Conservation (phyloP, 495 filamentous ascomycete species). For the Podospora comata region DNA sequence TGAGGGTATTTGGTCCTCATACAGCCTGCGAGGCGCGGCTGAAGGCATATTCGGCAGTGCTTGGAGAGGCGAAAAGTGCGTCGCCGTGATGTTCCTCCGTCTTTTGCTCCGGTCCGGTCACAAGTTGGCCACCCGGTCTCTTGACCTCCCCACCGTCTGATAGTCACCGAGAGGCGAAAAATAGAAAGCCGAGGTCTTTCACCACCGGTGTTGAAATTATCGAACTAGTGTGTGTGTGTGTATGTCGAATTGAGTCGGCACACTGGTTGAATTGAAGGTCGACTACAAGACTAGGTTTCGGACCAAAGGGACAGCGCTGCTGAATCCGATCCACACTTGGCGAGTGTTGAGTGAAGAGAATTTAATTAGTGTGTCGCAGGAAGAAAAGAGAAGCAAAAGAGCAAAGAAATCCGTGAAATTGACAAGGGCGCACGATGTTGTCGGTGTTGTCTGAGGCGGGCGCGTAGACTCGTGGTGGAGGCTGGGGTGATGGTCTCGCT, state of each 20-base stretch:
- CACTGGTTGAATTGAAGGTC: slow-evolving; percentile 8
- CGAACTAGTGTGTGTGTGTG: not conserved
- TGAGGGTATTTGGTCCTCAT: slow-evolving; percentile 66
- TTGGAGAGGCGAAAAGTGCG: not conserved
- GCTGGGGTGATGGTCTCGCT: slow-evolving; percentile 15
- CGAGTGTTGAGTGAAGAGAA: not conserved
- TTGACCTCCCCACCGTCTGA: slow-evolving; percentile 19
- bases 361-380: slow-evolving; percentile 8
- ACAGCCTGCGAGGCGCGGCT: slow-evolving; percentile 49
- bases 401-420: not conserved
- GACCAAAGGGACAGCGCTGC: slow-evolving; percentile 35
- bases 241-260: slow-evolving; percentile 3
- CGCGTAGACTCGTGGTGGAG: slow-evolving; percentile 11
- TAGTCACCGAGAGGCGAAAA: slow-evolving; percentile 16
- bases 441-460: not conserved
- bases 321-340: slow-evolving; percentile 30
- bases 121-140: slow-evolving; percentile 25
- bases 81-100: slow-evolving; percentile 5
- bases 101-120: slow-evolving; percentile 15
- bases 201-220: not conserved
- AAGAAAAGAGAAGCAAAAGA: not conserved
- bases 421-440: not conserved
- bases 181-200: not conserved
- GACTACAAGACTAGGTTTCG: slow-evolving; percentile 8
- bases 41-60: slow-evolving; percentile 49